phyloP scores from a whole-genome alignment of 1,284 basidiomycete species.

The Pyrrhoderma lamaoense region DNA sequence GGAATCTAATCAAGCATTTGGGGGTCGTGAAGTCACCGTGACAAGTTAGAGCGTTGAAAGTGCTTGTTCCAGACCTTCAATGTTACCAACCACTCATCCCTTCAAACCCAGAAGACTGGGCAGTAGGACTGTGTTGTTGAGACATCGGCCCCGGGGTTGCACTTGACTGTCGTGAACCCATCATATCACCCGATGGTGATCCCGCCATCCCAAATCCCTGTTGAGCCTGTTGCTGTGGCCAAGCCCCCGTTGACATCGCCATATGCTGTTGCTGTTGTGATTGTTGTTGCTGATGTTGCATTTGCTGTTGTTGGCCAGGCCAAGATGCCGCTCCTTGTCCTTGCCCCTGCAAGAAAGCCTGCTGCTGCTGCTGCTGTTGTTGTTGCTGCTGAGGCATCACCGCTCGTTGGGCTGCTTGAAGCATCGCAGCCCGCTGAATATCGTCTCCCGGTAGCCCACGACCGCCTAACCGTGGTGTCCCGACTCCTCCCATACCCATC shows the following conservation, averaged over 20 bases:
- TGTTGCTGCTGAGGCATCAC: constrained; percentile 20
- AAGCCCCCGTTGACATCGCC: neutral
- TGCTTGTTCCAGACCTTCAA: neutral
- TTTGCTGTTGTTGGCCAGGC: constrained; percentile 16
- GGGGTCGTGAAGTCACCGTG: too few relatives aligned
- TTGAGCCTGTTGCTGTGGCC: constrained; percentile 1
- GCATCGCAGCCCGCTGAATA: constrained; percentile 30
- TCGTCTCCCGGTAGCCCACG: constrained; percentile 44
- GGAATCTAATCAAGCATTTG: too few relatives aligned
- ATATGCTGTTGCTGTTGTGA: constrained; percentile 5
- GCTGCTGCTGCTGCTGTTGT: constrained; percentile 28
- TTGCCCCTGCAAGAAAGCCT: constrained; percentile 23
- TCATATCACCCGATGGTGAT: constrained; percentile 7
- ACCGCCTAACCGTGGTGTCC: constrained; percentile 38
- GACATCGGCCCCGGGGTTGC: constrained; percentile 13
- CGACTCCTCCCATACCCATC: constrained; percentile 31
- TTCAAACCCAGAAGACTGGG: constrained; percentile 9
- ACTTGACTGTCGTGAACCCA: constrained; percentile 10
- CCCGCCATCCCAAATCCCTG: constrained; percentile 5
- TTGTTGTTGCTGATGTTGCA: constrained; percentile 10
- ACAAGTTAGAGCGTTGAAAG: too few relatives aligned
- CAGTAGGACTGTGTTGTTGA: constrained; percentile 14
- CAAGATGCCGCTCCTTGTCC: constrained; percentile 22
- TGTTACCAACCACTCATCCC: constrained; percentile 16
- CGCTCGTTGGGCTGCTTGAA: constrained; percentile 21